A percentile compares a stretch with the other conserved stretches of the same genome.
phyloP scores from a whole-genome alignment of 116 monocot genomes.

The Zostera marina region DNA sequence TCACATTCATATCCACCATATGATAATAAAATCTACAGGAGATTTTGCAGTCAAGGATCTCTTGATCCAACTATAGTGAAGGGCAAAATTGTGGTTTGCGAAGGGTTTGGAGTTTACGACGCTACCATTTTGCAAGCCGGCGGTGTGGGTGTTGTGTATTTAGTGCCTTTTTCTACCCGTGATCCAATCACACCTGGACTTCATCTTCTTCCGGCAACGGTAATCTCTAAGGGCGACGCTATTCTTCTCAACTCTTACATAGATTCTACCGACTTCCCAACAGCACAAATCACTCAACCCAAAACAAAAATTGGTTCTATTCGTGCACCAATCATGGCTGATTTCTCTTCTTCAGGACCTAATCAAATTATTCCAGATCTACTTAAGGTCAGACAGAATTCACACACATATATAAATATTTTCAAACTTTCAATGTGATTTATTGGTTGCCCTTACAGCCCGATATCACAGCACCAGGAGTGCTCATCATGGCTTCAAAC shows the following conservation, averaged over 20 bases:
- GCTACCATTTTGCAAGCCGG: slow-evolving; percentile 22
- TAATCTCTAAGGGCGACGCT: slow-evolving; percentile 32
- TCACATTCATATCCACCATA: background rate
- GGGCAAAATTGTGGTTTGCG: slow-evolving; percentile 39
- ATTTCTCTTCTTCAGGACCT: slow-evolving; percentile 69
- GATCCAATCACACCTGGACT: slow-evolving; percentile 32
- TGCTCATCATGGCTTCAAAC: slow-evolving; percentile 44
- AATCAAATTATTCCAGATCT: slow-evolving; percentile 39
- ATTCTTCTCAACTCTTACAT: slow-evolving; percentile 29
- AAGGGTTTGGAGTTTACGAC: slow-evolving; percentile 14
- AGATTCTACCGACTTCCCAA: slow-evolving; percentile 7
- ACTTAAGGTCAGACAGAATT: too few species aligned
- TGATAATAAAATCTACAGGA: too few species aligned
- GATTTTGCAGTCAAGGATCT: too few species aligned
- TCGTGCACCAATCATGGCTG: slow-evolving; percentile 52
- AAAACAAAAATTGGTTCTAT: slow-evolving; percentile 19
- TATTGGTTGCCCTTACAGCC: slow-evolving; percentile 38
- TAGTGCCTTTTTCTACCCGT: slow-evolving; percentile 15
- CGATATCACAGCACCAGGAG: slow-evolving; percentile 72
- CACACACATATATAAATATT: too few species aligned
- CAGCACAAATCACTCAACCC: slow-evolving; percentile 11
- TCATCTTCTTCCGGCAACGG: slow-evolving; percentile 52
- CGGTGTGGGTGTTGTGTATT: slow-evolving; percentile 30
- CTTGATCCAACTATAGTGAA: slow-evolving; percentile 27
- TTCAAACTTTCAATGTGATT: too few species aligned